Conservation (phyloP, 225 moss, liverwort and hornwort species). For the Neckera pumila region DNA sequence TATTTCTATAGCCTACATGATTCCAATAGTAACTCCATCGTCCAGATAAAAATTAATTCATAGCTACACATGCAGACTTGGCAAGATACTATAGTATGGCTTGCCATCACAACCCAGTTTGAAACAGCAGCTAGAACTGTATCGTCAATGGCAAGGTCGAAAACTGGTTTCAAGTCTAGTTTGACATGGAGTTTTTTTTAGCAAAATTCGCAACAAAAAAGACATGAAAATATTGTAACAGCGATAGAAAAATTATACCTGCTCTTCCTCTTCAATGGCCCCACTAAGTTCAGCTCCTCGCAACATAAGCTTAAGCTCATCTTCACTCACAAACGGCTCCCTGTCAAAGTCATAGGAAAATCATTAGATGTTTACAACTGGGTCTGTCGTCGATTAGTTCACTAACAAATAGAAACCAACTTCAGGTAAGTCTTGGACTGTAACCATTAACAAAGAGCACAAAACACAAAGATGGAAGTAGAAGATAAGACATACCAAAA, state of each 20-base stretch:
- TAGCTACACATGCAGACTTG: not conserved
- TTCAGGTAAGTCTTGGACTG: not conserved
- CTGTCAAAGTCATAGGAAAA: slow-evolving; percentile 8
- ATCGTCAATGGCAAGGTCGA: not conserved
- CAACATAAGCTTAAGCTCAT: slow-evolving; percentile 95
- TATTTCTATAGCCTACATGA: not conserved
- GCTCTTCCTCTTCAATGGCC: slow-evolving; percentile 99
- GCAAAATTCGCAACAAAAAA: not conserved
- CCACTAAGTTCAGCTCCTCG: slow-evolving; percentile 98
- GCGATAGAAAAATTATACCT: slow-evolving; percentile 20
- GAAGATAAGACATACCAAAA: not conserved
- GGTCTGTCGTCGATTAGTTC: not conserved
- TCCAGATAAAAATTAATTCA: not conserved
- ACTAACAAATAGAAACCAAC: not conserved
- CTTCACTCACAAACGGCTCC: slow-evolving; percentile 94
- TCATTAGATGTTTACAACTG: not conserved
- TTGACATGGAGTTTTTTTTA: not conserved
- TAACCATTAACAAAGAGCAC: not conserved
- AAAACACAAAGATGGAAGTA: not conserved
- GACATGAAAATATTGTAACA: not conserved
- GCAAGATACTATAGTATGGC: not conserved
- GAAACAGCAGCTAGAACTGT: not conserved
- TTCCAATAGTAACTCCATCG: not conserved
- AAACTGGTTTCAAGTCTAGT: not conserved
- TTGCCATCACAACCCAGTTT: not conserved